Percentiles rank a stretch among this genome's conserved stretches.
These are phyloP conservation scores for Coprinopsis cinerea DNA, from an alignment of 768 basidiomycete species.

Conservation along the genomic window DNA sequence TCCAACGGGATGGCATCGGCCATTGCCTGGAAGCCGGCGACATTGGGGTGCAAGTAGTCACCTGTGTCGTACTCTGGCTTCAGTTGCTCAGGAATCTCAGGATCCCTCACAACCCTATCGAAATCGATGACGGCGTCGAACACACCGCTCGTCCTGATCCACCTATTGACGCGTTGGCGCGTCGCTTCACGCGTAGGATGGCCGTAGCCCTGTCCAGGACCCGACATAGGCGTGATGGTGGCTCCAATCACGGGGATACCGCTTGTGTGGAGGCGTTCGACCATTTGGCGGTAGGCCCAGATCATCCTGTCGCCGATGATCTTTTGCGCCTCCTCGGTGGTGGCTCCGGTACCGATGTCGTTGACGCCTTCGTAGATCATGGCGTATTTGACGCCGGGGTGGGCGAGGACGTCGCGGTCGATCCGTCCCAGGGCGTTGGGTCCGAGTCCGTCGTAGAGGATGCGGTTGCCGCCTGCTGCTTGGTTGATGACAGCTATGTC, in stretches of 20 bases:
- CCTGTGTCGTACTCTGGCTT: conserved; percentile 35
- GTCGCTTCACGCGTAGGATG: conserved; percentile 34
- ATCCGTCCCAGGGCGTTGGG: conserved; percentile 42
- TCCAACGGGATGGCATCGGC: conserved; percentile 36
- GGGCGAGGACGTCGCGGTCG: conserved; percentile 46
- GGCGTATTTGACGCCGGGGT: conserved; percentile 38
- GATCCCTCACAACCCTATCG: conserved; percentile 35
- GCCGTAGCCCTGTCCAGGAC: conserved; percentile 32
- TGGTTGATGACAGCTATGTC: conserved; percentile 42
- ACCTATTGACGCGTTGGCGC: conserved; percentile 36
- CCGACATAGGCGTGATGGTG: conserved; percentile 46
- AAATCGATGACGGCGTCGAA: conserved; percentile 47
- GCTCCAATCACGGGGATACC: conserved; percentile 42
- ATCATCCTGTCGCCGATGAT: conserved; percentile 36
- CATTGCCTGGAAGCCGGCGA: conserved; percentile 37
- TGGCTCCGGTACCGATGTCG: conserved; percentile 40
- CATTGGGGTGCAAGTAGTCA: conserved; percentile 44
- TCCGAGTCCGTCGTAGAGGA: conserved; percentile 43
- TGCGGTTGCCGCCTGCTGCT: conserved; percentile 47
- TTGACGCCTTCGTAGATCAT: conserved; percentile 52
- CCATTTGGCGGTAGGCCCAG: conserved; percentile 40
- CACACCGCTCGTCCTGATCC: conserved; percentile 33
- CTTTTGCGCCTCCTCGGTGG: conserved; percentile 29
- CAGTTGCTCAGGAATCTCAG: conserved; percentile 30
- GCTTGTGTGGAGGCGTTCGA: conserved; percentile 32